phyloP scores from a whole-genome alignment of 208 protist genomes.

The Trypanosoma grayi region DNA sequence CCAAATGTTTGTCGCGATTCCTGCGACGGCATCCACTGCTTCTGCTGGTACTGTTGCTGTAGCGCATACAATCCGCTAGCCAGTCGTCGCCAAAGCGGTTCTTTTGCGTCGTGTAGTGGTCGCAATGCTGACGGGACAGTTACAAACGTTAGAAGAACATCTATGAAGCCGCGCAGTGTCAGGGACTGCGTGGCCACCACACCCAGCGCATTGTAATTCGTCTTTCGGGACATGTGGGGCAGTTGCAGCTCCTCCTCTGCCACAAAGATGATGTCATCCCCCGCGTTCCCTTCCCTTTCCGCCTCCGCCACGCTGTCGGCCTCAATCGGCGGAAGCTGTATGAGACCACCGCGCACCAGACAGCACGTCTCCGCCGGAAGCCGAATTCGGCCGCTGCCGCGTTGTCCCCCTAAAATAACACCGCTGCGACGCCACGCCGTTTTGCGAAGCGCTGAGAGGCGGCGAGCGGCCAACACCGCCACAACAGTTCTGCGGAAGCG shows the following conservation, averaged over 20 bases:
- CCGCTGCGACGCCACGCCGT: not conserved
- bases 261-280: slow-evolving; percentile 8
- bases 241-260: slow-evolving; percentile 23
- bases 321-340: slow-evolving; percentile 3
- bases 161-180: slow-evolving; percentile 12
- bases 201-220: not conserved
- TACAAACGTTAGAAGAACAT: slow-evolving; percentile 15
- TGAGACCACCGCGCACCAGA: slow-evolving; percentile 16
- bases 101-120: not conserved
- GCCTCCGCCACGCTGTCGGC: not conserved
- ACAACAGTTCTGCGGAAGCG: slow-evolving; percentile 36
- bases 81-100: slow-evolving; percentile 11
- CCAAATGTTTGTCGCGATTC: no score
- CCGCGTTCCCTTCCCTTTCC: not conserved
- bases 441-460: slow-evolving; percentile 16
- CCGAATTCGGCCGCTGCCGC: slow-evolving; percentile 9
- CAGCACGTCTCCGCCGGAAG: slow-evolving; percentile 22
- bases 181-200: not conserved
- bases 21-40: not conserved
- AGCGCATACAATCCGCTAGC: slow-evolving; percentile 6
- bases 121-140: slow-evolving; percentile 14
- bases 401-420: not conserved
- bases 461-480: slow-evolving; percentile 33
- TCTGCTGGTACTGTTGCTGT: no score
- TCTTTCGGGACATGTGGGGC: not conserved